Conservation (phyloP, 179 eudicot genomes). For the Heliamphora pulchella region DNA sequence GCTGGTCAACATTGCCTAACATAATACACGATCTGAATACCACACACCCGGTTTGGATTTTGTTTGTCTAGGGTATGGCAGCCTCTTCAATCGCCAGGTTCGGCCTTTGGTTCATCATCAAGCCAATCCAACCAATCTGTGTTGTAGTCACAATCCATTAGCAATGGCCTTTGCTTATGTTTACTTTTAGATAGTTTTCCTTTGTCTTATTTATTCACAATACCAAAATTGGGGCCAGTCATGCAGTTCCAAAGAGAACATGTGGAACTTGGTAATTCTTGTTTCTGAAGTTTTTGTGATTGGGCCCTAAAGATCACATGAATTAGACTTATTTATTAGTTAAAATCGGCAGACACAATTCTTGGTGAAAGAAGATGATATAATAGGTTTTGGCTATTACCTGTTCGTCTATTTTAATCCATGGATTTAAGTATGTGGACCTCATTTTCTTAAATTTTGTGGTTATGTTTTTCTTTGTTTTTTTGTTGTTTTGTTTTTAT, state of each 20-base stretch:
- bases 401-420: background rate
- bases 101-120: background rate
- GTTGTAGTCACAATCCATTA: background rate
- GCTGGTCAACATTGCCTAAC: background rate
- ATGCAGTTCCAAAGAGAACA: background rate
- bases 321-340: background rate
- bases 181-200: background rate
- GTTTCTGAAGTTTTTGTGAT: background rate
- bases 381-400: background rate
- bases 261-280: background rate
- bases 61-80: background rate
- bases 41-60: background rate
- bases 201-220: background rate
- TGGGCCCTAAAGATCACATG: background rate
- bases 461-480: too few relatives aligned
- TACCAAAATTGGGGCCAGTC: background rate
- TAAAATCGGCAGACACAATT: background rate
- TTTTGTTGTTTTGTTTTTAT: background rate
- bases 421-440: background rate
- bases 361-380: background rate
- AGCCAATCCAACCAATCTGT: background rate
- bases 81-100: background rate
- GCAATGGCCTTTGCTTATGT: background rate
- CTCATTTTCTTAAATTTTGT: background rate
- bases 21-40: background rate